Base-by-base conservation (phyloP, 73 alveolate genomes). In the Uronychia setigera region DNA sequence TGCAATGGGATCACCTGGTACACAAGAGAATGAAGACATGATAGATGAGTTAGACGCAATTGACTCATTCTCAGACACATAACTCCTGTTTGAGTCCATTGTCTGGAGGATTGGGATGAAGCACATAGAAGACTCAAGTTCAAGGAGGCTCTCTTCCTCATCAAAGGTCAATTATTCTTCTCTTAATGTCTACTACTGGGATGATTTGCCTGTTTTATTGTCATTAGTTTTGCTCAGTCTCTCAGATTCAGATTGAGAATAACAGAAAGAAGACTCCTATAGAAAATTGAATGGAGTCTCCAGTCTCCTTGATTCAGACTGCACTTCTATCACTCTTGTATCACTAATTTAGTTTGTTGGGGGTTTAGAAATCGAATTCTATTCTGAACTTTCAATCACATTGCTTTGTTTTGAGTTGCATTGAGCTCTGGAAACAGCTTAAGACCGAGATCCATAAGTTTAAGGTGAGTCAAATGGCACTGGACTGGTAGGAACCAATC, bases 231-330 rank as follows among this genome's bases (percentile, higher is more conserved):
- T n/a, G n/a, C n/a, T n/a, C n/a, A 46, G 19, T 5, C 19, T 5
- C 67, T 46, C 67, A 46, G 67, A 46, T 46, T 46, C 67, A 19
- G n/a, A 11, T 46, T 19, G 5, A 11, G 67, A 46, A 19, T 46
- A 46, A 19, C 67, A 46, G 67, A 46, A 46, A 5, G 67, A 46
- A 19, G 67, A 46, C 67, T 46, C 67, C 67, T 46, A 19, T 5
- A 46, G 67, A 46, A 46, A 46, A 46, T 46, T 46, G 67, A 46
- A 46, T 46, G 67, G 67, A 19, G 67, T 46, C 67, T 46, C 67
- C 5, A 46, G 67, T 5, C 67, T 5, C 19, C 67, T 5, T 19
- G 67, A 46, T 11, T 46, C 67, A 46, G 19, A 19, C 19, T 46
- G 5, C 5, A 46, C 19, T 46, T 46, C 67, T 19, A 5, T 46